phyloP scores from a whole-genome alignment of 352 stramenopile species.

The Phytophthora brassicae region DNA sequence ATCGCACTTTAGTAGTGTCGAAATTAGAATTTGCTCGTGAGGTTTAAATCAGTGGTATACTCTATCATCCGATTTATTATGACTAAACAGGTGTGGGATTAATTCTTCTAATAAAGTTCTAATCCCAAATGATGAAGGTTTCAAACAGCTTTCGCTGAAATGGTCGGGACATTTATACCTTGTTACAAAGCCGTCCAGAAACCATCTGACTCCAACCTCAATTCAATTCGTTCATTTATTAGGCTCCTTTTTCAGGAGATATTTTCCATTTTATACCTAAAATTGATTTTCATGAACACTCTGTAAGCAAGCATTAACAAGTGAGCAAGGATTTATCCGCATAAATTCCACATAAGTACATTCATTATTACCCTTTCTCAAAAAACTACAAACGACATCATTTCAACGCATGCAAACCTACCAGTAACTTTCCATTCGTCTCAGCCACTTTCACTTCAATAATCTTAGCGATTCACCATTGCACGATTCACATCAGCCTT shows the following conservation, averaged over 20 bases:
- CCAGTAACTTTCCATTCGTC: not conserved
- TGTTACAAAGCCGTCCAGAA: conserved; percentile 80
- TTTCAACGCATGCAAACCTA: not conserved
- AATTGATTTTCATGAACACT: too few species aligned
- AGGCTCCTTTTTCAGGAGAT: too few species aligned
- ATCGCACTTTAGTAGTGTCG: too few species aligned
- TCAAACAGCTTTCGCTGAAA: conserved; percentile 68
- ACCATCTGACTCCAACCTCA: conserved; percentile 60
- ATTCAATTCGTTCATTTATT: not conserved
- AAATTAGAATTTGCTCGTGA: not conserved
- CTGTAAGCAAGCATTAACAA: too few species aligned
- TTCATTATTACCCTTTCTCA: not conserved
- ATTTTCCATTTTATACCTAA: too few species aligned
- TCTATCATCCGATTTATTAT: not conserved
- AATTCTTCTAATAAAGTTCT: conserved; percentile 82
- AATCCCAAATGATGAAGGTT: conserved; percentile 88
- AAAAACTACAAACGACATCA: not conserved
- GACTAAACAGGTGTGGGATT: conserved; percentile 66
- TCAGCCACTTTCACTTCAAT: not conserved
- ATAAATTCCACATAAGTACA: too few species aligned
- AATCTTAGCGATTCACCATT: not conserved
- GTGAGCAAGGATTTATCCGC: conserved; percentile 1
- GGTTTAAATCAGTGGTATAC: not conserved
- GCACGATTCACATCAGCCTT: conserved; percentile 17
- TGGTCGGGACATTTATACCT: conserved; percentile 79